Conservation (phyloP, 1,139 yeast species). For the Candida freyschussii region DNA sequence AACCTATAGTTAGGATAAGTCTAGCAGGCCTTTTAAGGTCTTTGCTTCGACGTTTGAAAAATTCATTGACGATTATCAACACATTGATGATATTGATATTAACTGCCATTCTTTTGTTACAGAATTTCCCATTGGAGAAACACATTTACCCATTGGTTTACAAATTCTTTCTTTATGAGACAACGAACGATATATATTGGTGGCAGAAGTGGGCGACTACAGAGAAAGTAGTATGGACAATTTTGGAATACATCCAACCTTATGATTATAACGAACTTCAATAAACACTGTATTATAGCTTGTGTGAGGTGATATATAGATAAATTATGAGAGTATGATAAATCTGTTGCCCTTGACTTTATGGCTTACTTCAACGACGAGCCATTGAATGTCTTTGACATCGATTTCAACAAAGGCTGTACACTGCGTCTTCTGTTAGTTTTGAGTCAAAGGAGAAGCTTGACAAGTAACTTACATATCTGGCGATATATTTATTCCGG, state of each 20-base stretch:
- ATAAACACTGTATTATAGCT: too few species aligned
- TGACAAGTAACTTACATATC: constrained; percentile 9
- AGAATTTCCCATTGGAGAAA: constrained; percentile 3
- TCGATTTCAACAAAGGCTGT: constrained; percentile 7
- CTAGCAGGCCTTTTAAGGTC: too few species aligned
- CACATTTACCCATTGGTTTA: constrained; percentile 6
- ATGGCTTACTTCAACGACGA: constrained; percentile 7
- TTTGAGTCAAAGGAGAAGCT: neutral
- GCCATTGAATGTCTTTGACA: constrained; percentile 9
- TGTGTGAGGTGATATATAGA: neutral
- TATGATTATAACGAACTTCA: constrained; percentile 1
- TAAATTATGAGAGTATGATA: too few species aligned
- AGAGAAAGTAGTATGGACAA: constrained; percentile 10
- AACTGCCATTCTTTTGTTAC: constrained; percentile 1
- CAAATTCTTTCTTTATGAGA: constrained; percentile 7
- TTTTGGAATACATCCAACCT: constrained; percentile 8
- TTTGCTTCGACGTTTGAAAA: neutral
- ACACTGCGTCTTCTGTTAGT: constrained; percentile 5
- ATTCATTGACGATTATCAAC: constrained; percentile 5
- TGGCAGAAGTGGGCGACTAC: constrained; percentile 13
- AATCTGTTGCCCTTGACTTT: too few species aligned
- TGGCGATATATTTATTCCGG: constrained; percentile 10
- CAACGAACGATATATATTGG: constrained; percentile 14
- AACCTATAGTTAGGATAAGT: too few species aligned
- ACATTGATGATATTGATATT: too few species aligned